Evolutionary conservation across 768 basidiomycete species (phyloP), one percentile per base, ranked within the genome.

Genomic region (Boletus vinaceobasis): DNA sequence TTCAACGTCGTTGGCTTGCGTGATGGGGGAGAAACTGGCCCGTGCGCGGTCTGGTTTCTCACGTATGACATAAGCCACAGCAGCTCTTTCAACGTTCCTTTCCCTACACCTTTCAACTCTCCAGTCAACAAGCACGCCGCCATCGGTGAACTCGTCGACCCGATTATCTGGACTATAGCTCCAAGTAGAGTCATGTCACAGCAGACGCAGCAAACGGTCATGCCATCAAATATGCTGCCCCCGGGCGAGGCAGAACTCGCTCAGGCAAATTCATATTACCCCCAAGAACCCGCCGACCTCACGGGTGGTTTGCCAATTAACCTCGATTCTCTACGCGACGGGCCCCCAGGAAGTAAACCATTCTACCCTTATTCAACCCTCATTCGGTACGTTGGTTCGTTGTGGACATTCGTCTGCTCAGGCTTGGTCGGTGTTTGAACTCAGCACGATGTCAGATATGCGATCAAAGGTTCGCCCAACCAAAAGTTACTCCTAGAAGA

Each of bases 301-400:
- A 88, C 88, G 8, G 89, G 90, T 23, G 89, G 89, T 23, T 77
- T 91, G 32, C 90, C 90, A 48, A 89, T 93, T 65, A 93, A 89
- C 65, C 85, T 93, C 26, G 89, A 91, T 70, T 92, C 90, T 4
- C 77, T 93, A 52, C 79, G 90, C 50, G 90, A 93, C 66, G 90
- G 91, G 0, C 91, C 90, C 3, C 89, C 91, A 7, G 90, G 91
- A 44, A 90, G 84, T 68, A 93, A 93, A 70, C 90, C 90, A 7
- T 92, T 93, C 65, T 93, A 93, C 65, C 91, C 90, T 3, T 93
- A 93, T 67, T 93, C 90, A 4, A 93, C 90, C 33, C 82, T 93
- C 50, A 93, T 93, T 65, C 84, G 90, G 90, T 91, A 68, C 53
- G 86, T 78, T 55, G 43, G 26, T 53, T 47, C 21, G 9, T 23